A percentile compares a stretch with the other conserved stretches of the same genome.
phyloP scores from a whole-genome alignment of 192 early-diverging fungal species.

The Dissophora globulifera region DNA sequence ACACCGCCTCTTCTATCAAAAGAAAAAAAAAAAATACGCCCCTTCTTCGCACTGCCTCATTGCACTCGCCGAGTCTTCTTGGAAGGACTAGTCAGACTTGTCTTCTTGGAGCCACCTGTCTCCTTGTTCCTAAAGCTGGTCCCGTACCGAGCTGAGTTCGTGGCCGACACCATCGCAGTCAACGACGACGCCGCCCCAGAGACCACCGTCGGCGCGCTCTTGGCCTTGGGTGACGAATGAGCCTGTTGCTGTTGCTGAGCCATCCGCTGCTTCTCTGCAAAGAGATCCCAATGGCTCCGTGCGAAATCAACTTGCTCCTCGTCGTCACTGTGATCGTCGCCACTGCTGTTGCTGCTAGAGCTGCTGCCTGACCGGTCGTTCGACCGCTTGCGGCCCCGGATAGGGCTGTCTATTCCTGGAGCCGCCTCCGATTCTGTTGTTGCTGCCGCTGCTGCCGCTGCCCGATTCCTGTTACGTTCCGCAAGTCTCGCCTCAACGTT shows the following conservation, averaged over 20 bases:
- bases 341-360: not conserved
- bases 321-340: slow-evolving; percentile 2
- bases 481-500: slow-evolving; percentile 18
- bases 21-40: not conserved
- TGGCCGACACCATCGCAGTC: slow-evolving; percentile 22
- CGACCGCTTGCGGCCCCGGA: not conserved
- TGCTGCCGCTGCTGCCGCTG: slow-evolving; percentile 1
- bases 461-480: slow-evolving; percentile 8
- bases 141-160: slow-evolving; percentile 30
- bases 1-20: too few relatives aligned
- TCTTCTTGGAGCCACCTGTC: slow-evolving; percentile 2
- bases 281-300: slow-evolving; percentile 47
- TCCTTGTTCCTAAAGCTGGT: slow-evolving; percentile 19
- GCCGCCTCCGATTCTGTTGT: too few relatives aligned
- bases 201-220: not conserved
- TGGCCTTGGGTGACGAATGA: slow-evolving; percentile 5
- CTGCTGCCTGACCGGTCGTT: not conserved
- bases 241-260: slow-evolving; percentile 4
- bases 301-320: slow-evolving; percentile 10
- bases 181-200: slow-evolving; percentile 15
- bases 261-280: slow-evolving; percentile 18
- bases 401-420: too few relatives aligned
- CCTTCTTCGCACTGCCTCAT: not conserved
- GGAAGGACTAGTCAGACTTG: not conserved
- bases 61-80: not conserved